Base-by-base conservation (phyloP, 306 rosid genomes). In the Morella rubra region DNA sequence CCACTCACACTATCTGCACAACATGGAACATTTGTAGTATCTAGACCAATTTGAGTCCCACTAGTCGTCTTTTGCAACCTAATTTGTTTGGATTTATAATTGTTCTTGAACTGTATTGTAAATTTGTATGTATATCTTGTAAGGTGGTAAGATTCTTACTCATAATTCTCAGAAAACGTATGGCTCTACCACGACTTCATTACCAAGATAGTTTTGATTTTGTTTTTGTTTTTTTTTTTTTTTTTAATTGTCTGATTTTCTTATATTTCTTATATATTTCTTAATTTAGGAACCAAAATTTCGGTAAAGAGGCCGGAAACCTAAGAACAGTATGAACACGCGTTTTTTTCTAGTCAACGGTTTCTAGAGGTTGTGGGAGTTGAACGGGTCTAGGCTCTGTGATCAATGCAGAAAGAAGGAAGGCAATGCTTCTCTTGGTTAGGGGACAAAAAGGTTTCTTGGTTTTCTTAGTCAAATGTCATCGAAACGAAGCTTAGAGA, bases 281-380 rank as follows among this genome's bases (percentile, higher is more conserved):
- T n/a, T 73, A 75, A 71, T 70, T 78, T 78, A 73, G 58, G 54
- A 79, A 40, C 80, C 54, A 20, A 66, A 44, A 5, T 9, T 5
- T 50, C 50, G 20, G 12, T 41, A 16, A 27, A 0, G n/a, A 66
- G 16, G 76, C 73, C 69, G 15, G 44, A 46, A 62, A 15, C 69
- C 87, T 18, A 74, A 79, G 55, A 80, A 72, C 77, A 82, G 88
- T 27, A 49, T 50, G 24, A 69, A 64, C 77, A 81, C 73, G 72
- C 77, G 81, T 80, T 46, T 56, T 13, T 47, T 19, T 74, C 75
- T 79, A 85, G 84, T 81, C 76, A n/a, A 86, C 79, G 93, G 91
- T 49, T 80, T 84, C 62, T 56, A 84, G 93, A 83, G 61, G 78
- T 87, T 83, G 80, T 89, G 84, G 93, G 91, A 77, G 62, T 80